phyloP scores from a whole-genome alignment of 2,329 filamentous ascomycete genomes.

The Pyricularia grisea region DNA sequence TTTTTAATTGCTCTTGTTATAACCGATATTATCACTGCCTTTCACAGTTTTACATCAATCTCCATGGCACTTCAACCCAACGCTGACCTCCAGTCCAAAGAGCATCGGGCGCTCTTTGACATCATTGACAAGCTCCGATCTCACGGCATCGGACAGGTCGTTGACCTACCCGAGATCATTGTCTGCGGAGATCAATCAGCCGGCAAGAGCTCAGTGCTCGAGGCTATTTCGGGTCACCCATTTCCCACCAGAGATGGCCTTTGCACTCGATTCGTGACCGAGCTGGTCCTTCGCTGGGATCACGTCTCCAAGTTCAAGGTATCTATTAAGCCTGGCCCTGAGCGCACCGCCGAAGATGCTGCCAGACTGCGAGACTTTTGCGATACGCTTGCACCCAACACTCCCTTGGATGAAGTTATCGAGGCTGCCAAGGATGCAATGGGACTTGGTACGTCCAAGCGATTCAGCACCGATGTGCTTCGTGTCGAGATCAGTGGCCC shows the following conservation, averaged over 20 bases:
- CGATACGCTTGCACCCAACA: constrained; percentile 9
- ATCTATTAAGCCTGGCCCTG: constrained; percentile 24
- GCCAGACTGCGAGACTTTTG: constrained; percentile 18
- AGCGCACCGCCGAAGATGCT: constrained; percentile 16
- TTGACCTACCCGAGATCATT: constrained; percentile 38
- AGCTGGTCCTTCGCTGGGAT: constrained; percentile 45
- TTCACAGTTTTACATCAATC: background rate
- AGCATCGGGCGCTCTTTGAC: constrained; percentile 27
- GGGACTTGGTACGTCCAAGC: constrained; percentile 30
- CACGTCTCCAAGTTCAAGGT: constrained; percentile 22
- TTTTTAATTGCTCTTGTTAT: background rate
- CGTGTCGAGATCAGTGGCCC: constrained; percentile 38
- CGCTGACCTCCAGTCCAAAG: constrained; percentile 14
- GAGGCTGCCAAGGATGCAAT: constrained; percentile 34
- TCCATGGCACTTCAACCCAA: background rate
- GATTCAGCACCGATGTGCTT: constrained; percentile 36
- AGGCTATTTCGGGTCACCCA: constrained; percentile 51
- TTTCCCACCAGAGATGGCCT: constrained; percentile 50
- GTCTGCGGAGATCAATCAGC: constrained; percentile 53
- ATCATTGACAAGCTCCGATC: constrained; percentile 28
- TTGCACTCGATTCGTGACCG: constrained; percentile 55
- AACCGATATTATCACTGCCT: background rate
- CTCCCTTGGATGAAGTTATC: constrained; percentile 21
- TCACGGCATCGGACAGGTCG: constrained; percentile 24
- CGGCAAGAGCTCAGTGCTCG: constrained; percentile 56